Percentiles rank a stretch among this genome's conserved stretches.
These are phyloP conservation scores for Grigorovia yakushimaensis DNA, from an alignment of 805 yeast genomes.

Conservation along the genomic window DNA sequence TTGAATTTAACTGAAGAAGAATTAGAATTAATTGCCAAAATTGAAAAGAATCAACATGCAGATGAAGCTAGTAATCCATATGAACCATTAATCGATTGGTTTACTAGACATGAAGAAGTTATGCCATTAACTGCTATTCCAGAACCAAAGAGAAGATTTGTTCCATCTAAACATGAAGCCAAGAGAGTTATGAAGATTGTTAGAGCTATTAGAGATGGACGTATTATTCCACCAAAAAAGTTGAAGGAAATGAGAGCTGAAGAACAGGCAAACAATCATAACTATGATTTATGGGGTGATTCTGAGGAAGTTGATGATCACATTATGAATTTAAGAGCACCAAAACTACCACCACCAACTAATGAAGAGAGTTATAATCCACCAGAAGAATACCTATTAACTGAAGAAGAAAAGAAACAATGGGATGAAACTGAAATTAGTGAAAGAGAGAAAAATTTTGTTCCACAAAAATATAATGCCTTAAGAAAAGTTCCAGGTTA, in stretches of 20 bases:
- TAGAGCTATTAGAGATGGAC: slow-evolving; percentile 90
- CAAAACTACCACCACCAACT: slow-evolving; percentile 91
- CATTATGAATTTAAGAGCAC: slow-evolving; percentile 87
- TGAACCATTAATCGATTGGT: slow-evolving; percentile 94
- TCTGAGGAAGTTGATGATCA: slow-evolving; percentile 56
- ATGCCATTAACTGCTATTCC: slow-evolving; percentile 93
- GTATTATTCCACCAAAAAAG: slow-evolving; percentile 68
- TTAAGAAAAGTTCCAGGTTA: slow-evolving; percentile 93
- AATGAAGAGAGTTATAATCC: slow-evolving; percentile 96
- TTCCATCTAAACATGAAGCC: slow-evolving; percentile 95
- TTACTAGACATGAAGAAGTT: slow-evolving; percentile 68
- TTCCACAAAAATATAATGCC: slow-evolving; percentile 75
- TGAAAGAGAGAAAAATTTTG: slow-evolving; percentile 68
- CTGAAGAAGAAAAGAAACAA: slow-evolving; percentile 62
- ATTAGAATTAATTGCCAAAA: slow-evolving; percentile 74
- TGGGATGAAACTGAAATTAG: slow-evolving; percentile 64
- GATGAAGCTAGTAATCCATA: slow-evolving; percentile 77
- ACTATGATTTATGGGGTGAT: slow-evolving; percentile 82
- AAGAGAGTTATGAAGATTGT: slow-evolving; percentile 94
- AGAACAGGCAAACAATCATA: slow-evolving; percentile 43
- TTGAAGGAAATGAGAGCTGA: slow-evolving; percentile 40
- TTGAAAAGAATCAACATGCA: slow-evolving; percentile 77
- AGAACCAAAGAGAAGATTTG: slow-evolving; percentile 94
- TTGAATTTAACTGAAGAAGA: slow-evolving; percentile 82
- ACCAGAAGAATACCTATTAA: slow-evolving; percentile 84